Evolutionary conservation across 768 basidiomycete genomes (phyloP), one percentile per base, ranked within the genome.

Genomic region (Kockovaella imperatae): DNA sequence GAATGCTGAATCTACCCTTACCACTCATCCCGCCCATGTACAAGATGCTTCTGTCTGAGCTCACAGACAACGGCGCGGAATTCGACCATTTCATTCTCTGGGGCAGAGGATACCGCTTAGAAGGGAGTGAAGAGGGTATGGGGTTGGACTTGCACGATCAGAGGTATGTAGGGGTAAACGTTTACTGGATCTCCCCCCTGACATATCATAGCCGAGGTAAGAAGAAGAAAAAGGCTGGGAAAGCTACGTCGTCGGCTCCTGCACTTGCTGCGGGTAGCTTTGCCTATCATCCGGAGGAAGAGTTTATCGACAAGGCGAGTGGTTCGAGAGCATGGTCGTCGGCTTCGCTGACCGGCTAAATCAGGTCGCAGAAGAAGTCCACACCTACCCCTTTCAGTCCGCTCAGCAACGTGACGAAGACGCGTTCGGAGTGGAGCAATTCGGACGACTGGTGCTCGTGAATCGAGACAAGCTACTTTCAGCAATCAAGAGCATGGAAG

Each of bases 1-100:
- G 93, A 0, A 75, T 97, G 42, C 77, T 95, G 56, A 99, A 97
- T 68, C 91, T 99, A 83, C 93, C 93, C 0, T 83, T 89, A 13
- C 87, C 96, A 59, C 80, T 90, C 29, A 77, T 91, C 7, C 84
- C 89, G 4, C 90, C 88, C 1, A 84, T 95, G 82, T 96, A 91
- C 70, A 77, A 77, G 35, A 89, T 96, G 85, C 76, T 97, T 20
- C 73, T 75, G 0, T 81, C 86, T 39, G 93, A 99, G 68, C 74
- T 95, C n/a, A 74, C 80, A 42, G 86, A 84, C 49, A 43, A 77
- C 79, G 81, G 80, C 0, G 87, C 83, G 59, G 67, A 62, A 10
- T 89, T 91, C 64, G 79, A 79, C 5, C 83, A 91, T 68, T 78
- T 80, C 35, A 62, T 91, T 18, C 76, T 90, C 58, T 70, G 90